Evolutionary conservation across 164 flowering plant genomes (phyloP).

Genomic region (Aristolochia fimbriata): DNA sequence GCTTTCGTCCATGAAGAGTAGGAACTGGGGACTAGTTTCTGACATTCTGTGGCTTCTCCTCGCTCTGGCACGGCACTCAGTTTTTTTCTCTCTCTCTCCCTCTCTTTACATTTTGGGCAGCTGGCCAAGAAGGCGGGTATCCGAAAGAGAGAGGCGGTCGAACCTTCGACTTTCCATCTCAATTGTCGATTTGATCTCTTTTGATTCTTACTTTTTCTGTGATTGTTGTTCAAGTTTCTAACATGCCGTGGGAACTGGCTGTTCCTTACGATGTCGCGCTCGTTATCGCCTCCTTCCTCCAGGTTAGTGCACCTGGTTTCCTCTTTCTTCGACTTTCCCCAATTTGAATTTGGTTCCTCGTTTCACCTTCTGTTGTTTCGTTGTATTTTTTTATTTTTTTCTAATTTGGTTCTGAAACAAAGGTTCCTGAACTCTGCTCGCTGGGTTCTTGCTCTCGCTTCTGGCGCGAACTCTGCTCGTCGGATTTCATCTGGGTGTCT

Average conservation of each 20-base stretch:
- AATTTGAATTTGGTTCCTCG: background rate
- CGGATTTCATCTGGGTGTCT: constrained; percentile 59
- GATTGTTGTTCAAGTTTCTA: too few relatives aligned
- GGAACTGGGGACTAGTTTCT: too few relatives aligned
- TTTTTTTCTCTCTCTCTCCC: too few relatives aligned
- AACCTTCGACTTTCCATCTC: too few relatives aligned
- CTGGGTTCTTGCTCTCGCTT: constrained; percentile 63
- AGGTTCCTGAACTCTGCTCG: constrained; percentile 58
- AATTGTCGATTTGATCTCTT: too few relatives aligned
- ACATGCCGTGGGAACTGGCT: constrained; percentile 1
- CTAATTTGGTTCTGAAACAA: constrained; percentile 2
- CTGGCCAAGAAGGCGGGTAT: too few relatives aligned
- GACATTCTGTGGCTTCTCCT: too few relatives aligned
- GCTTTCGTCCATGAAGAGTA: too few relatives aligned
- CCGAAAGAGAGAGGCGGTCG: too few relatives aligned
- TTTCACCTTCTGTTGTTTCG: background rate
- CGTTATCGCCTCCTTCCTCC: constrained; percentile 45
- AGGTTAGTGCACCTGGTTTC: constrained; percentile 21
- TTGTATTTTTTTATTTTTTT: background rate
- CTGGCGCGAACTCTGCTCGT: constrained; percentile 58
- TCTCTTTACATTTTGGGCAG: too few relatives aligned
- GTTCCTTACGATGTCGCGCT: constrained; percentile 56
- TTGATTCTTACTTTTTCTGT: too few relatives aligned
- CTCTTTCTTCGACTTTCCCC: background rate
- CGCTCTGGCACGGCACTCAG: too few relatives aligned